Conservation (phyloP, 2,329 filamentous ascomycete species). For the Decorospora gaudefroyi region DNA sequence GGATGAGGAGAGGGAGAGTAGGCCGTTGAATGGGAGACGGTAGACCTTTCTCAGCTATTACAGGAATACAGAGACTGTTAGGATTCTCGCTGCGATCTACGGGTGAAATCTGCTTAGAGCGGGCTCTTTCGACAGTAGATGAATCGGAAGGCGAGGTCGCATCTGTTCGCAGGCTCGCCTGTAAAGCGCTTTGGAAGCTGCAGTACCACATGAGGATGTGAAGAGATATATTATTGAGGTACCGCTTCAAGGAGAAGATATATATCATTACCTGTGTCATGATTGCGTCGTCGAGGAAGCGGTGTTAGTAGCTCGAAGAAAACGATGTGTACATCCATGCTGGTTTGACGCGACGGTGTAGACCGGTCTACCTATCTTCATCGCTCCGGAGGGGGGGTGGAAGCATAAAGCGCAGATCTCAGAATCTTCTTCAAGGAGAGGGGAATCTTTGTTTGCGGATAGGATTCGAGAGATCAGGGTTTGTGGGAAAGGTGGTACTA, state of each 20-base stretch:
- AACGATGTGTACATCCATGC: conserved; percentile 5
- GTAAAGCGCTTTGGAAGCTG: background rate
- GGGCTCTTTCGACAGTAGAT: background rate
- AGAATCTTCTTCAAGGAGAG: conserved; percentile 1
- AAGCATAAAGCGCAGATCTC: conserved; percentile 1
- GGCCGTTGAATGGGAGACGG: conserved; percentile 30
- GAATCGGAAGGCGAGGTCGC: background rate
- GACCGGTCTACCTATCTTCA: conserved; percentile 12
- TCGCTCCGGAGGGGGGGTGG: conserved; percentile 12
- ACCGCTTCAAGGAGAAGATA: conserved; percentile 8
- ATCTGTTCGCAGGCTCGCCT: background rate
- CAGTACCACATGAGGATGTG: background rate
- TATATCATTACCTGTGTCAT: conserved; percentile 16
- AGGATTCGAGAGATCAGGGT: conserved; percentile 14
- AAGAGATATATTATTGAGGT: conserved; percentile 2
- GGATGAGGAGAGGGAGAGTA: conserved; percentile 29
- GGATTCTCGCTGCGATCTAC: background rate
- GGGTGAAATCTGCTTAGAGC: background rate
- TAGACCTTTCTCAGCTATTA: background rate
- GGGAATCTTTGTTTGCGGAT: conserved; percentile 16
- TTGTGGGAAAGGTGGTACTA: conserved; percentile 9
- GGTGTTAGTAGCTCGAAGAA: background rate
- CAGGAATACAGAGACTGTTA: background rate
- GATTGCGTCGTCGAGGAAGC: conserved; percentile 1
- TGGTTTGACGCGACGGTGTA: conserved; percentile 11